Conservation (phyloP, 2,329 filamentous ascomycete genomes). For the Penicillium italicum region DNA sequence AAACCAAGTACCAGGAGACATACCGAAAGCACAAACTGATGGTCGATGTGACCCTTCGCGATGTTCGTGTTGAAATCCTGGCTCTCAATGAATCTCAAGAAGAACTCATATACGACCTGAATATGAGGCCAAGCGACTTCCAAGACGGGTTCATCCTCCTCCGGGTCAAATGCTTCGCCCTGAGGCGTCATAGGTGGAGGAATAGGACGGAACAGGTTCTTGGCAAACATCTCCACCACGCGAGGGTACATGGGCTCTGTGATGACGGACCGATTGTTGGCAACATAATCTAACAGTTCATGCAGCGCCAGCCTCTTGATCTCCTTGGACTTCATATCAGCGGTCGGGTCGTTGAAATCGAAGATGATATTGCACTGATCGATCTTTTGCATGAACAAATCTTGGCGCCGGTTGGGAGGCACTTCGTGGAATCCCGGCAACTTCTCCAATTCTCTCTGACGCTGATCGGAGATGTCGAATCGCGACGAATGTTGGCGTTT, state of each 20-base stretch:
- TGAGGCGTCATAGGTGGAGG: conserved; percentile 96
- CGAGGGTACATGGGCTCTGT: conserved; percentile 98
- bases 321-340: conserved; percentile 99
- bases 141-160: conserved; percentile 95
- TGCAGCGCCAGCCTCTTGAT: conserved; percentile 96
- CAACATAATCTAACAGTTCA: conserved; percentile 94
- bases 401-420: conserved; percentile 86
- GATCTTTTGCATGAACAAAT: conserved; percentile 99
- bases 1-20: conserved; percentile 11
- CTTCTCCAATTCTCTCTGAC: conserved; percentile 87
- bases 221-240: conserved; percentile 98
- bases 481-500: conserved; percentile 96
- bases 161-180: conserved; percentile 95
- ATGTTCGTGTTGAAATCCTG: conserved; percentile 99
- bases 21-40: conserved; percentile 86
- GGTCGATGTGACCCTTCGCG: conserved; percentile 97
- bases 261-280: conserved; percentile 97
- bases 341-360: conserved; percentile 97
- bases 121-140: conserved; percentile 99
- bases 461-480: conserved; percentile 94
- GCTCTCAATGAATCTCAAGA: conserved; percentile 96
- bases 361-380: conserved; percentile 99
- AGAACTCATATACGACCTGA: conserved; percentile 99
- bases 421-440: conserved; percentile 97
- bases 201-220: conserved; percentile 96